phyloP scores from a whole-genome alignment of 352 stramenopile species.

The Phytophthora megakarya region DNA sequence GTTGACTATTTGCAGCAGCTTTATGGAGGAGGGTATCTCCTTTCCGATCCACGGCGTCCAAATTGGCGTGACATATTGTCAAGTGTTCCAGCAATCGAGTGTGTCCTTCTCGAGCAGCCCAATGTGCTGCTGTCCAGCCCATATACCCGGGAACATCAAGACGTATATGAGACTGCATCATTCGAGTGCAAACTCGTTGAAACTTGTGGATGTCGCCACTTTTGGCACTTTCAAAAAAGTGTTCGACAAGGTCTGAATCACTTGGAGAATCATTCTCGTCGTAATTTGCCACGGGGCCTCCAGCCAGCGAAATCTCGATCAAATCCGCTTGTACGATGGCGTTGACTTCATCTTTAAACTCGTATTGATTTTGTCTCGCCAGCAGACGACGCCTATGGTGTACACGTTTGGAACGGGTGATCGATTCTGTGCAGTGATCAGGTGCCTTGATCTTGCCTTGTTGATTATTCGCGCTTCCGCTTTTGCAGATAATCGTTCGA shows the following conservation, averaged over 20 bases:
- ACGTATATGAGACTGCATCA: conserved; percentile 45
- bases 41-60: conserved; percentile 67
- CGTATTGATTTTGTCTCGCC: conserved; percentile 24
- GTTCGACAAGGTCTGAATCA: conserved; percentile 58
- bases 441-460: conserved; percentile 11
- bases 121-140: conserved; percentile 79
- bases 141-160: conserved; percentile 66
- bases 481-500: conserved; percentile 39
- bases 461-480: conserved; percentile 9
- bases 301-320: conserved; percentile 68
- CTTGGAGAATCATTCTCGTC: conserved; percentile 4
- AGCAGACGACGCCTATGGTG: conserved; percentile 18
- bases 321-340: conserved; percentile 35
- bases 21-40: conserved; percentile 80
- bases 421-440: conserved; percentile 15
- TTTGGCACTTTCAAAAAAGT: conserved; percentile 70
- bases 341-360: conserved; percentile 27
- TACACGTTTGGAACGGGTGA: conserved; percentile 24
- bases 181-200: conserved; percentile 46
- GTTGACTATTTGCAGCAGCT: conserved; percentile 75
- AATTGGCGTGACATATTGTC: conserved; percentile 48
- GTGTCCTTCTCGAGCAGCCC: conserved; percentile 71
- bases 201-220: conserved; percentile 59
- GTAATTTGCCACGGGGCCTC: conserved; percentile 1
- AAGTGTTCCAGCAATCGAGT: conserved; percentile 70